phyloP scores from a whole-genome alignment of 2,329 filamentous ascomycete genomes.

The Trichoderma guizhouense region DNA sequence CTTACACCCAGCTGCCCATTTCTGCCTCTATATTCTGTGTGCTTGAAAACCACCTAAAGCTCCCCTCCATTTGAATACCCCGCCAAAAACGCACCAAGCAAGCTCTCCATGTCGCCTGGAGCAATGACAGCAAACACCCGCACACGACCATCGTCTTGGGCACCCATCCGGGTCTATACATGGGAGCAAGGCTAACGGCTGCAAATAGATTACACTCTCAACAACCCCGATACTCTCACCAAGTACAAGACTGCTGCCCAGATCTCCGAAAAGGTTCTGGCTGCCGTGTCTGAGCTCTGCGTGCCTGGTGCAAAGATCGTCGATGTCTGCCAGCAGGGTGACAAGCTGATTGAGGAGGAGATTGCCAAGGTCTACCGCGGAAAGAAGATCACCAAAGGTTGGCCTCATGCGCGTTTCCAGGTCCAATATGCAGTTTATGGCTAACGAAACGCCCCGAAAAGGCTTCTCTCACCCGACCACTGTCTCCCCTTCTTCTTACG shows the following conservation, averaged over 20 bases:
- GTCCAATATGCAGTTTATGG: not conserved
- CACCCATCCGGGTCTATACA: not conserved
- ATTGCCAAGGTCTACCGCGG: conserved; percentile 95
- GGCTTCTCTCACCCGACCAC: conserved; percentile 93
- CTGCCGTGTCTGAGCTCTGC: conserved; percentile 71
- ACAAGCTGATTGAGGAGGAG: conserved; percentile 92
- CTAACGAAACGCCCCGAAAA: conserved; percentile 31
- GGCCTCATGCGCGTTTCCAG: not conserved
- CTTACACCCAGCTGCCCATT: not conserved
- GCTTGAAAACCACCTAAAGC: not conserved
- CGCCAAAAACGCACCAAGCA: conserved; percentile 11
- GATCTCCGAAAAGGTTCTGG: conserved; percentile 94
- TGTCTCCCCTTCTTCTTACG: conserved; percentile 86
- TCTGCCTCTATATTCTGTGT: not conserved
- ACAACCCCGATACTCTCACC: conserved; percentile 90
- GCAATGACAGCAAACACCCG: not conserved
- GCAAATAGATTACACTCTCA: conserved; percentile 74
- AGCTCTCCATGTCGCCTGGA: not conserved
- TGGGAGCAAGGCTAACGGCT: conserved; percentile 4
- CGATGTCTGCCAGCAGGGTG: conserved; percentile 90
- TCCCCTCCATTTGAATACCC: not conserved
- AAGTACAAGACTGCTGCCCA: conserved; percentile 97
- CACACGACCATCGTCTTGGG: conserved; percentile 5
- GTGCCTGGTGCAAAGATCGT: conserved; percentile 88
- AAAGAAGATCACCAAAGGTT: conserved; percentile 93